A percentile compares a stretch with the other conserved stretches of the same genome.
Conservation (phyloP, 2,329 filamentous ascomycete species). For the Cladobotryum protrusum region DNA sequence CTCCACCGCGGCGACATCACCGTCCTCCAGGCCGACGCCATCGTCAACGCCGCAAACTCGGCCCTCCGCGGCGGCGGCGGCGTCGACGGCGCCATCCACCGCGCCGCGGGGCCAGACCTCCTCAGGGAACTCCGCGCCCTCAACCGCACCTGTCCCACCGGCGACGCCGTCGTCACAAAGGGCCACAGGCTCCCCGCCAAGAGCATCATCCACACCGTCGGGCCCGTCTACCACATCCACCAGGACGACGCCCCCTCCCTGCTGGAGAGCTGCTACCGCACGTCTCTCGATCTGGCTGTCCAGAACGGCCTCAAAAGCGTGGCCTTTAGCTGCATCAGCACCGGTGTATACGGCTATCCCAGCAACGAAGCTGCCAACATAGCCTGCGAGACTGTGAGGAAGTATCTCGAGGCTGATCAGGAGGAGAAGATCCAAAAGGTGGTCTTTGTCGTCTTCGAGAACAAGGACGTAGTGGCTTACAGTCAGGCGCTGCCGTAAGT, state of each 20-base stretch:
- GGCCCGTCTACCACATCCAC: conserved; percentile 60
- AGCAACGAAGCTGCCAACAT: conserved; percentile 63
- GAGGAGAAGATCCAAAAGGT: conserved; percentile 55
- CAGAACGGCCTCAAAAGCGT: conserved; percentile 61
- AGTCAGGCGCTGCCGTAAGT: conserved; percentile 61
- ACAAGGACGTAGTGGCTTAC: conserved; percentile 73
- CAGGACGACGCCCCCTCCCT: conserved; percentile 40
- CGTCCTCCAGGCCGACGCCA: conserved; percentile 66
- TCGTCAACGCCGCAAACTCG: conserved; percentile 88
- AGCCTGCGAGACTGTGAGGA: conserved; percentile 55
- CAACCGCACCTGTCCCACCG: conserved; percentile 69
- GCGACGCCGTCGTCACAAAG: conserved; percentile 73
- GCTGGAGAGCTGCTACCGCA: conserved; percentile 60
- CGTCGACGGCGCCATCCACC: conserved; percentile 82
- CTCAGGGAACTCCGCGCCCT: conserved; percentile 62
- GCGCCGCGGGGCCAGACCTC: conserved; percentile 66
- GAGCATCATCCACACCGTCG: conserved; percentile 85
- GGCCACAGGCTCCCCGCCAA: conserved; percentile 70
- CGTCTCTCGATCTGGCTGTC: conserved; percentile 65
- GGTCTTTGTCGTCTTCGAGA: conserved; percentile 78
- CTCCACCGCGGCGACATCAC: conserved; percentile 77
- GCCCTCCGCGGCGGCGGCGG: conserved; percentile 81
- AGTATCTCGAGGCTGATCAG: conserved; percentile 46
- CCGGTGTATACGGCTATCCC: conserved; percentile 86
- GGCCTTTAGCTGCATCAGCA: conserved; percentile 81